A percentile compares a stretch with the other conserved stretches of the same genome.
These are phyloP conservation scores for Fraxinus ornus DNA, from an alignment of 305 asterid species.

Conservation along the genomic window DNA sequence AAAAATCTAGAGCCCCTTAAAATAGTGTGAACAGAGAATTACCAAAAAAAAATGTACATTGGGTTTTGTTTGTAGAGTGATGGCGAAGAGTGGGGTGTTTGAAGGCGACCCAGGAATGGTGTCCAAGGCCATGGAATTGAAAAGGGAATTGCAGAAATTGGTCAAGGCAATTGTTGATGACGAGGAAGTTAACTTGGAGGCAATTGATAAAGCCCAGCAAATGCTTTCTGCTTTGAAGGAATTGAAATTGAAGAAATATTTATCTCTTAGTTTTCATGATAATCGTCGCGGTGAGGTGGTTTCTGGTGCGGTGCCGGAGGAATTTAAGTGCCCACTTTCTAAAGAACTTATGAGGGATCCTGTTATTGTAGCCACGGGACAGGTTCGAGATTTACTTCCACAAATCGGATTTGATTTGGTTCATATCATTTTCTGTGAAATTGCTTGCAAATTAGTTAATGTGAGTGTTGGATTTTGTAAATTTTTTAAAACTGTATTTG, in stretches of 20 bases:
- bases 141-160: slow-evolving; percentile 19
- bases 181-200: slow-evolving; percentile 5
- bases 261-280: not conserved
- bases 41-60: not conserved
- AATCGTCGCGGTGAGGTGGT: slow-evolving; percentile 5
- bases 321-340: slow-evolving; percentile 49
- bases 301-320: slow-evolving; percentile 35
- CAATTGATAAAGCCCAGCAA: slow-evolving; percentile 3
- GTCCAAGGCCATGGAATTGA: slow-evolving; percentile 17
- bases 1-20: not conserved
- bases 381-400: slow-evolving; percentile 27
- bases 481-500: not conserved
- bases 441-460: not conserved
- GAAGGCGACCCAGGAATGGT: slow-evolving; percentile 3
- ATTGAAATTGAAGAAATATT: not conserved
- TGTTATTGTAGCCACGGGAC: slow-evolving; percentile 49
- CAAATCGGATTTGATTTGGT: not conserved
- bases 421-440: not conserved
- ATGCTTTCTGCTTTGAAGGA: slow-evolving; percentile 2
- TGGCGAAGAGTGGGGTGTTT: slow-evolving; percentile 9
- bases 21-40: not conserved
- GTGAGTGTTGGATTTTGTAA: not conserved
- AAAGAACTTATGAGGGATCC: slow-evolving; percentile 48
- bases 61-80: not conserved
- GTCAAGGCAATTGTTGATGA: slow-evolving; percentile 19